Conservation (phyloP, 768 basidiomycete species). For the Fibroporia radiculosa region DNA sequence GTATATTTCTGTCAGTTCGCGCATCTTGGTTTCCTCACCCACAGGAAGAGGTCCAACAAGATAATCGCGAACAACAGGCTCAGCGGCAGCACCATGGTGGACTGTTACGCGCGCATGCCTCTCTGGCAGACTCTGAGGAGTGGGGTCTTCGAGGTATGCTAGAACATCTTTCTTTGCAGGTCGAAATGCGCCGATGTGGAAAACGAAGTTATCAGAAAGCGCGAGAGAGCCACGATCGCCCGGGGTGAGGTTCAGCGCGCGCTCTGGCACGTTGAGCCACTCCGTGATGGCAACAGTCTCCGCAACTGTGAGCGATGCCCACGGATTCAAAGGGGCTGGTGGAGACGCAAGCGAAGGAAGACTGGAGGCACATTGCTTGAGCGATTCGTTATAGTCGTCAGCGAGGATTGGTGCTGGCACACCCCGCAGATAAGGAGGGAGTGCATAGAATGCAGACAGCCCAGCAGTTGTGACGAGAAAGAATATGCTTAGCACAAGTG, state of each 20-base stretch:
- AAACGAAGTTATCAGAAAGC: constrained; percentile 42
- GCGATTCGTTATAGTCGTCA: constrained; percentile 1
- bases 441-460: constrained; percentile 10
- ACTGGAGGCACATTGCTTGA: constrained; percentile 27
- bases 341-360: constrained; percentile 28
- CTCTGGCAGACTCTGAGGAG: constrained; percentile 20
- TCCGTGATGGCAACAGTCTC: constrained; percentile 36
- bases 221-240: constrained; percentile 27
- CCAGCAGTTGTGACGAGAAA: constrained; percentile 8
- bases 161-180: constrained; percentile 43
- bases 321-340: constrained; percentile 40
- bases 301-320: constrained; percentile 39
- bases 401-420: not conserved
- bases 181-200: constrained; percentile 40
- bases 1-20: constrained; percentile 42
- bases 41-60: constrained; percentile 53
- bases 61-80: constrained; percentile 44
- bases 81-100: constrained; percentile 35
- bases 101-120: constrained; percentile 43
- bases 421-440: constrained; percentile 1
- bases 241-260: constrained; percentile 41
- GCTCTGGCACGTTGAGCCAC: constrained; percentile 39
- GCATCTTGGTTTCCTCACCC: constrained; percentile 29
- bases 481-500: constrained; percentile 1
- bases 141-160: constrained; percentile 34